Evolutionary conservation across 1,284 basidiomycete species (phyloP), one percentile per base, ranked within the genome.

Genomic region (Earliella scabrosa): DNA sequence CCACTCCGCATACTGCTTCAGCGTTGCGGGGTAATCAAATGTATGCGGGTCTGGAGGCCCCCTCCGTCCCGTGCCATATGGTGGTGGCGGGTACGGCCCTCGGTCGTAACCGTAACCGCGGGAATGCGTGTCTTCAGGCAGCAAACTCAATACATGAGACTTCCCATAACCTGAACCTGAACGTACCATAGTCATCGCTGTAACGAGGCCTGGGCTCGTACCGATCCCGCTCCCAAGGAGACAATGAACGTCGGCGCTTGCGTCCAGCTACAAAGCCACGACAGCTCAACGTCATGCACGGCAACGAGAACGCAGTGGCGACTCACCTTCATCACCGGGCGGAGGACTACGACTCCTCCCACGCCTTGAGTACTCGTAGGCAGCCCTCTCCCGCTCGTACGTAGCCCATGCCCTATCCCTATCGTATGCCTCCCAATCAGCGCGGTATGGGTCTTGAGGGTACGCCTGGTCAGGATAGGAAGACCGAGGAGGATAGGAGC

Each of bases 1-100:
- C 93, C 93, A 96, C 63, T 95, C 93, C 1, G 91, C 90, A 66
- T 90, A 96, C 66, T 92, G 88, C 70, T 92, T 92, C 71, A 95
- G 75, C 1, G 87, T 82, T 4, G 92, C 87, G 34, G 91, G 86
- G 63, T 90, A 89, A 61, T 95, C 92, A 58, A 93, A 83, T 2
- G 86, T 86, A 59, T 92, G 89, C 16, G 93, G 93, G 66, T 95
- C 92, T 5, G 82, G 82, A 20, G 90, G 90, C 2, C 86, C 79
- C 43, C 87, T 79, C 41, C 88, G 78, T 1, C 79, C 66, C 8
- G 71, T 61, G 63, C 66, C 68, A 55, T 70, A 68, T 44, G 80
- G 73, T 54, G 79, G 66, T 29, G 76, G 69, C 27, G 73, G 74
- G 54, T 77, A 79, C 31, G 80, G 77, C 9, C 73, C 76, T 32